These are phyloP conservation scores for Podila epicladia DNA, from an alignment of 192 early-diverging fungal genomes.

Conservation along the genomic window DNA sequence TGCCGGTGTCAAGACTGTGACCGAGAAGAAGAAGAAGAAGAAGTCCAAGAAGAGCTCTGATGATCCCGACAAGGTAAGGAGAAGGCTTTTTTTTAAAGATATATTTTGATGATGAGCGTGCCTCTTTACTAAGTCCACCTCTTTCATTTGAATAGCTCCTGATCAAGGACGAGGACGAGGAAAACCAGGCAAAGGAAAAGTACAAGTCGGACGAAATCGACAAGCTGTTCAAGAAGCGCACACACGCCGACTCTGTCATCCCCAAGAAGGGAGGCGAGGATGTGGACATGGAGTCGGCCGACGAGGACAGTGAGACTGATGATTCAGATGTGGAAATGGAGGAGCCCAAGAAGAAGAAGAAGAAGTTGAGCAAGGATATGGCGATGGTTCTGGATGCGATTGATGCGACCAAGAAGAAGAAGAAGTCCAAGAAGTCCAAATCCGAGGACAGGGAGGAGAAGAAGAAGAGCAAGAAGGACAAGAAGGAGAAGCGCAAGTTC, in stretches of 20 bases:
- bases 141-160: conserved; percentile 13
- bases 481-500: conserved; percentile 55
- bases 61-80: conserved; percentile 47
- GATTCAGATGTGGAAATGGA: conserved; percentile 23
- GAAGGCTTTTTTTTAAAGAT: neutral
- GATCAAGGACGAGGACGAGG: conserved; percentile 46
- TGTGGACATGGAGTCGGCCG: conserved; percentile 27
- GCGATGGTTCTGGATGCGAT: conserved; percentile 64
- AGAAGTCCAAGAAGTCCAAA: conserved; percentile 57
- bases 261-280: conserved; percentile 14
- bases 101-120: neutral
- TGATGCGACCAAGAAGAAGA: conserved; percentile 61
- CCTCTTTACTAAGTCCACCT: neutral
- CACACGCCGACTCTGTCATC: conserved; percentile 10
- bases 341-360: conserved; percentile 56
- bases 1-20: conserved; percentile 46
- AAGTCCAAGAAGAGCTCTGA: conserved; percentile 59
- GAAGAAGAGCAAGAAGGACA: conserved; percentile 48
- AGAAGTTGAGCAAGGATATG: conserved; percentile 59
- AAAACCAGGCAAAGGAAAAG: conserved; percentile 42
- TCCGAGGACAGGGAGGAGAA: conserved; percentile 45
- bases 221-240: conserved; percentile 59
- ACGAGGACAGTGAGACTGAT: conserved; percentile 17
- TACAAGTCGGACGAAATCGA: conserved; percentile 62
- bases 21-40: conserved; percentile 60